Evolutionary conservation across 202 grass and related monocot genomes (phyloP).

Genomic region (Brachypodium distachyon): DNA sequence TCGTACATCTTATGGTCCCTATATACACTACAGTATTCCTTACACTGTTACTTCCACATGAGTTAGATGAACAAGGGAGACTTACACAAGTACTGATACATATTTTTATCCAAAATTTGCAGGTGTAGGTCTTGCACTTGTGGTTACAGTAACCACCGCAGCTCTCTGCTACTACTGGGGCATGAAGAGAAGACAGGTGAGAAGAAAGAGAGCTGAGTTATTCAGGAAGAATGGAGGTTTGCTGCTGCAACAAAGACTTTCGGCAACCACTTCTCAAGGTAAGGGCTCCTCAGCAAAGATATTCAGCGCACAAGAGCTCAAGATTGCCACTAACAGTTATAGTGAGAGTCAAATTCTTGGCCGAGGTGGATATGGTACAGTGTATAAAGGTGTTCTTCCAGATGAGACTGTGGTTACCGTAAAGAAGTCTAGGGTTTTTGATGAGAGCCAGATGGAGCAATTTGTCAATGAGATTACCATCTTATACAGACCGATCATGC

Average conservation of each 20-base stretch:
- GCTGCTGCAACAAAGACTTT: conserved; percentile 45
- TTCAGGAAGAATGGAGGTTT: conserved; percentile 59
- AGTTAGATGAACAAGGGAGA: neutral
- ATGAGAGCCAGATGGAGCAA: conserved; percentile 55
- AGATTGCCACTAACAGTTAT: conserved; percentile 40
- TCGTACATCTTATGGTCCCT: too few relatives aligned
- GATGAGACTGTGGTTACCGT: conserved; percentile 34
- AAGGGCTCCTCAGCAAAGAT: conserved; percentile 25
- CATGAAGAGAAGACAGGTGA: conserved; percentile 29
- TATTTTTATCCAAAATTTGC: neutral
- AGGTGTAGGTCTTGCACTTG: conserved; percentile 33
- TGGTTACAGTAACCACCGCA: neutral
- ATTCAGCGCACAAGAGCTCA: conserved; percentile 55
- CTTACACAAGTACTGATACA: neutral
- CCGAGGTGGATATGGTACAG: conserved; percentile 41
- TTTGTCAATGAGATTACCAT: conserved; percentile 74
- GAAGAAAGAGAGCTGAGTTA: conserved; percentile 32
- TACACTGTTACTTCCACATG: neutral
- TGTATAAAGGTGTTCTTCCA: conserved; percentile 47
- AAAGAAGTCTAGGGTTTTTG: conserved; percentile 66
- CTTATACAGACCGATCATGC: conserved; percentile 43
- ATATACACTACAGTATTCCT: neutral
- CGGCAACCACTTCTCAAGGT: conserved; percentile 8
- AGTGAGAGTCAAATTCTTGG: conserved; percentile 41
- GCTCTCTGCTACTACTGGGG: conserved; percentile 15